A percentile compares a stretch with the other conserved stretches of the same genome.
Conservation (phyloP, 768 basidiomycete species). For the Neoboletus magnificus region DNA sequence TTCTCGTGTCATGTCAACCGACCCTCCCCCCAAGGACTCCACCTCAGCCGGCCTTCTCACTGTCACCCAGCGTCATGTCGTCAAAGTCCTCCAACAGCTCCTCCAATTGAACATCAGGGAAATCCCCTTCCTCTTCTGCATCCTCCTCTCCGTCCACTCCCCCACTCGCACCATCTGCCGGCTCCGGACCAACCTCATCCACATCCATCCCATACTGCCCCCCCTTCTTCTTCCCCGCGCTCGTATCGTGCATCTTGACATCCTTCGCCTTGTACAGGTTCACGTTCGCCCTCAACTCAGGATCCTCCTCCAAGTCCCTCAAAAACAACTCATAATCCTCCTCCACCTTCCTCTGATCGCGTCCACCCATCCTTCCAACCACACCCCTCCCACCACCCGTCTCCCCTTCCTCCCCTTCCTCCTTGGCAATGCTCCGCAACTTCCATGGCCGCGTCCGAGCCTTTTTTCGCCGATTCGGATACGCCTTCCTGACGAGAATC, state of each 20-base stretch:
- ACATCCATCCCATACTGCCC: slow-evolving; percentile 58
- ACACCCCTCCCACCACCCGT: slow-evolving; percentile 75
- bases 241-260: slow-evolving; percentile 48
- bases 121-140: slow-evolving; percentile 73
- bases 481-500: slow-evolving; percentile 91
- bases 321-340: slow-evolving; percentile 97
- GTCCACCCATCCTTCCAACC: slow-evolving; percentile 86
- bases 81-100: slow-evolving; percentile 92
- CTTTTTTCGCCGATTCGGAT: slow-evolving; percentile 93
- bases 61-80: slow-evolving; percentile 73
- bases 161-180: slow-evolving; percentile 14
- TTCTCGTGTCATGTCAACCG: not conserved
- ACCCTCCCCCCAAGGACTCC: not conserved
- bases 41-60: slow-evolving; percentile 17
- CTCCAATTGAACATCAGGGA: slow-evolving; percentile 82
- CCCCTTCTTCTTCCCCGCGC: slow-evolving; percentile 19
- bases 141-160: slow-evolving; percentile 35
- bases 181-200: slow-evolving; percentile 43
- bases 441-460: slow-evolving; percentile 80
- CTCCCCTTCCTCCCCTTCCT: slow-evolving; percentile 84
- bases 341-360: slow-evolving; percentile 90
- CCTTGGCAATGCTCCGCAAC: slow-evolving; percentile 88
- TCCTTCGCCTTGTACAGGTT: slow-evolving; percentile 79
- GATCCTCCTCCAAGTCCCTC: slow-evolving; percentile 91
- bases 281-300: slow-evolving; percentile 80